Conservation (phyloP, 305 asterid genomes). For the Plantago lanceolata region DNA sequence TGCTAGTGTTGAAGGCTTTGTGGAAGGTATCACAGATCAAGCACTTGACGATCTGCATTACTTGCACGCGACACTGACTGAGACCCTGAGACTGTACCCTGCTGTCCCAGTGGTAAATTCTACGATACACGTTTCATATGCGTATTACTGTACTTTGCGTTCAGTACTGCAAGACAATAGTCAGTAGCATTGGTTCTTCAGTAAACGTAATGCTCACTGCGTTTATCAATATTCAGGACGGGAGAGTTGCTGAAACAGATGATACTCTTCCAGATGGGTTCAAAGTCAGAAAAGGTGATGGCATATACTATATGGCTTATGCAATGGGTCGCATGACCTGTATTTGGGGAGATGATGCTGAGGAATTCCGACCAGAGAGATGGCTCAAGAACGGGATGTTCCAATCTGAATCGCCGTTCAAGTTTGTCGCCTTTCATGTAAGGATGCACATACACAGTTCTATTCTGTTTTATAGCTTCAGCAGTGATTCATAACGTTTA, state of each 20-base stretch:
- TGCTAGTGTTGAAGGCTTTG: constrained; percentile 30
- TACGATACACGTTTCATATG: not conserved
- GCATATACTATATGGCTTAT: constrained; percentile 51
- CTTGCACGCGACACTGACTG: constrained; percentile 62
- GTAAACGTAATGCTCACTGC: not conserved
- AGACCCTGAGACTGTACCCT: constrained; percentile 69
- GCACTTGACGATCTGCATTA: constrained; percentile 60
- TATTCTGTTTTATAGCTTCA: not conserved
- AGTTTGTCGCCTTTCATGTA: constrained; percentile 65
- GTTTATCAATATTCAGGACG: constrained; percentile 41
- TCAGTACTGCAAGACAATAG: not conserved
- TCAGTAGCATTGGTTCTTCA: not conserved
- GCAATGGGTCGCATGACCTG: constrained; percentile 70
- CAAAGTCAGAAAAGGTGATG: constrained; percentile 57
- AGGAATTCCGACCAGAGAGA: constrained; percentile 61
- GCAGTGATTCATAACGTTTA: not conserved
- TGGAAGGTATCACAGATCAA: constrained; percentile 45
- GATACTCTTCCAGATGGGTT: constrained; percentile 54
- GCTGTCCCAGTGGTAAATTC: constrained; percentile 62
- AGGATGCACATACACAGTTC: constrained; percentile 10
- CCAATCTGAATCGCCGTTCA: constrained; percentile 64
- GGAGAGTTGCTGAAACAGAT: constrained; percentile 55
- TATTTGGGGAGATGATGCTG: constrained; percentile 70
- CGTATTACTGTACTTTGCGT: not conserved
- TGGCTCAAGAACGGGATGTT: constrained; percentile 62